Percentiles rank a stretch among this genome's conserved stretches.
These are phyloP conservation scores for Aspergillus floridensis DNA, from an alignment of 2,329 filamentous ascomycete species.

Conservation along the genomic window DNA sequence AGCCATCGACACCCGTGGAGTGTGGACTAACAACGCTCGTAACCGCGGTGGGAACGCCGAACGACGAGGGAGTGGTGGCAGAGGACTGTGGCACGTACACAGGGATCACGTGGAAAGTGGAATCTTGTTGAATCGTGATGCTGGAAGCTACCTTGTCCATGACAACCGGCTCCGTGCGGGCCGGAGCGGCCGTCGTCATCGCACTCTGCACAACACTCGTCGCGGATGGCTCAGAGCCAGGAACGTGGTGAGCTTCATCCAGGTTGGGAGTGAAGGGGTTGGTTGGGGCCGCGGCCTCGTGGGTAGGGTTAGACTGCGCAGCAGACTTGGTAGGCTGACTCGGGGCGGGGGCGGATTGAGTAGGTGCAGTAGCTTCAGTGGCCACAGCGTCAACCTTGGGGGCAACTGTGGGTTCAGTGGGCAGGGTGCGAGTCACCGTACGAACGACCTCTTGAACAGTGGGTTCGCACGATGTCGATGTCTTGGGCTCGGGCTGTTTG, in stretches of 20 bases:
- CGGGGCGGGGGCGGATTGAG: neutral
- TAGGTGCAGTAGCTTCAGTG: neutral
- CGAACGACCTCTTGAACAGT: conserved; percentile 24
- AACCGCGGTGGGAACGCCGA: conserved; percentile 18
- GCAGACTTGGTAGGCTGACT: neutral
- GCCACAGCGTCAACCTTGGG: neutral
- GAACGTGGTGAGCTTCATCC: neutral
- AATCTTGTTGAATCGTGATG: conserved; percentile 14
- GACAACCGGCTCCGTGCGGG: neutral
- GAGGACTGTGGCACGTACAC: conserved; percentile 26
- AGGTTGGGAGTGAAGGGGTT: neutral
- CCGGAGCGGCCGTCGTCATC: neutral
- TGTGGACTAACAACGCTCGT: conserved; percentile 25
- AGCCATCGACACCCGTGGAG: conserved; percentile 49
- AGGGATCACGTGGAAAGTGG: conserved; percentile 26
- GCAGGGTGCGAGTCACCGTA: conserved; percentile 28
- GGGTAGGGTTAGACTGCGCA: neutral
- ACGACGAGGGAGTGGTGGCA: conserved; percentile 17
- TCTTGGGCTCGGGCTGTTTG: neutral
- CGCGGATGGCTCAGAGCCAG: neutral
- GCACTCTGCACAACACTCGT: neutral
- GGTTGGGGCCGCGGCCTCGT: neutral
- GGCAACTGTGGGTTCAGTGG: neutral
- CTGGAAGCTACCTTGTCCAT: conserved; percentile 6
- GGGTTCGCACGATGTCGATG: neutral